Percentiles rank a stretch among this genome's conserved stretches.
Conservation (phyloP, 2,329 filamentous ascomycete species). For the Penicillium hordei region DNA sequence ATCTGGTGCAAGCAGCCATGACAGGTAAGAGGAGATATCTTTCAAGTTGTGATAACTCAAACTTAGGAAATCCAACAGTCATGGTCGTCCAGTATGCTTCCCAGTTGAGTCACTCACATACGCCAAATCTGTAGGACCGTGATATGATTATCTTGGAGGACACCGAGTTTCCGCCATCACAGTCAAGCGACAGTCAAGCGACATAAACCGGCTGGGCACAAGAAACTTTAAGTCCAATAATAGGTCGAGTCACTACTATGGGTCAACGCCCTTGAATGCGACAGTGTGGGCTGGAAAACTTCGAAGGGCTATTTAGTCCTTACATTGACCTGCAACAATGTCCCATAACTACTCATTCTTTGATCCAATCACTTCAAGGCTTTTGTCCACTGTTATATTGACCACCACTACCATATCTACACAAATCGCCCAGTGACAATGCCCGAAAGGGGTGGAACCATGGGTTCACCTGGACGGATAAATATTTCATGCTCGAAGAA, state of each 20-base stretch:
- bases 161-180: not conserved
- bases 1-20: not conserved
- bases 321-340: not conserved
- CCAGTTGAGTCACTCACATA: not conserved
- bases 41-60: no score
- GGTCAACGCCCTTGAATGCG: not conserved
- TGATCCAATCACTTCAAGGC: not conserved
- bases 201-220: not conserved
- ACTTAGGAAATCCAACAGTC: not conserved
- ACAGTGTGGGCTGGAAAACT: not conserved
- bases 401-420: not conserved
- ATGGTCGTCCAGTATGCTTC: not conserved
- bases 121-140: not conserved
- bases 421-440: not conserved
- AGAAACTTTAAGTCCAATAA: not conserved
- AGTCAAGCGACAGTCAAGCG: not conserved
- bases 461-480: not conserved
- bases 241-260: not conserved
- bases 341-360: not conserved
- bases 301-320: not conserved
- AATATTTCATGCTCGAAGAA: not conserved
- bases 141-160: not conserved
- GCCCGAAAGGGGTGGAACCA: not conserved
- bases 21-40: not conserved
- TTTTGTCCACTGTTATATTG: not conserved